Evolutionary conservation across 495 filamentous ascomycete genomes (phyloP), one percentile per base, ranked within the genome.

Genomic region (Aspergillus funiculosus): DNA sequence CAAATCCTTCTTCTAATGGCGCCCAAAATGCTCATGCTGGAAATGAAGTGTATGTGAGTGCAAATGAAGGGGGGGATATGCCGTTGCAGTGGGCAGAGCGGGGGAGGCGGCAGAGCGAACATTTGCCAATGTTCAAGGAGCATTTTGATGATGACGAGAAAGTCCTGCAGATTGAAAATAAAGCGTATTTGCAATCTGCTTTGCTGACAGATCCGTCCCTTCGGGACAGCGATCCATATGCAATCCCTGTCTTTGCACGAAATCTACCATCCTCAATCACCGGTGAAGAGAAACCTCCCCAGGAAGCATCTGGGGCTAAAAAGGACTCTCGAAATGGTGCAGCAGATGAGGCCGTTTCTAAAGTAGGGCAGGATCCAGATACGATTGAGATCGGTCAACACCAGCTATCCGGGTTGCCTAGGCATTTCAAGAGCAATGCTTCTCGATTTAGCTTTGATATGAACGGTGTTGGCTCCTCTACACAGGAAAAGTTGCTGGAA

Each of bases 391-490:
- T 72, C 60, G 52, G 67, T 59, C 57, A 66, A 0, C 66, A 64
- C 13, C 60, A 62, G n/a, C 57, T 57, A 25, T 61, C 66, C 22
- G 72, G 59, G 5, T 38, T 76, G 27, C 85, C 86, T 0, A 84
- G 73, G 52, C 87, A 90, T 61, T 81, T 89, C 60, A 89, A 85
- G 52, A 91, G 87, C 60, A 91, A 83, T 41, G 85, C 89, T 0
- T 94, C 87, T 2, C 73, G 89, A 7, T 95, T 96, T 53, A 94
- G 88, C 57, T 96, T 96, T 55, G 89, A 95, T 56, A 86, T 95
- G 76, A 71, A 64, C 15, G 77, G 78, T 8, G 79, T 83, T n/a
- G 88, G 86, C 24, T 81, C 86, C 10, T 81, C 84, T 4, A 76
- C 76, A 8, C 82, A 94, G 59, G 89, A 96, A 60, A 82, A 82